Conservation (phyloP, 768 basidiomycete genomes). For the Gymnopilus junonius region DNA sequence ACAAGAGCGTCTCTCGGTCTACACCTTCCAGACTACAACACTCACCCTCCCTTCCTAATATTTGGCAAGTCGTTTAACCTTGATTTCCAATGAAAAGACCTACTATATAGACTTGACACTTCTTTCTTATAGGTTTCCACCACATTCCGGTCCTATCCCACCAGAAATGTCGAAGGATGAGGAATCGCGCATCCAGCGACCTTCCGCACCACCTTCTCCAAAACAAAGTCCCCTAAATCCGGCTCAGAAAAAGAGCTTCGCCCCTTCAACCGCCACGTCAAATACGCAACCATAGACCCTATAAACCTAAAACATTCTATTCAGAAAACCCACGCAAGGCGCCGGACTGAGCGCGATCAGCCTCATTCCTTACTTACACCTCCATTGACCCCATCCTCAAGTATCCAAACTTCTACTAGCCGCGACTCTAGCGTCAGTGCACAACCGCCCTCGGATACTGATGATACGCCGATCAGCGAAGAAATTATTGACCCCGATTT, state of each 20-base stretch:
- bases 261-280: slow-evolving; percentile 14
- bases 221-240: slow-evolving; percentile 13
- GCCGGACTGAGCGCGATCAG: slow-evolving; percentile 39
- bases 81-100: slow-evolving; percentile 1
- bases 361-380: slow-evolving; percentile 58
- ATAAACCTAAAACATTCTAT: slow-evolving; percentile 15
- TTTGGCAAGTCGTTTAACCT: slow-evolving; percentile 49
- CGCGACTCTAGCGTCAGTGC: slow-evolving; percentile 26
- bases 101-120: not conserved
- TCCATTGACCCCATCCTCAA: slow-evolving; percentile 72
- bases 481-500: slow-evolving; percentile 27
- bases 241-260: slow-evolving; percentile 8
- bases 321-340: slow-evolving; percentile 34
- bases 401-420: slow-evolving; percentile 43
- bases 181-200: slow-evolving; percentile 32
- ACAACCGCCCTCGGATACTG: slow-evolving; percentile 15
- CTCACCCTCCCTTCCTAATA: slow-evolving; percentile 73
- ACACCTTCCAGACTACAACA: slow-evolving; percentile 53
- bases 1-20: slow-evolving; percentile 32
- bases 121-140: slow-evolving; percentile 44
- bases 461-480: slow-evolving; percentile 25
- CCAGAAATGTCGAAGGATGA: slow-evolving; percentile 28
- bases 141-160: slow-evolving; percentile 48
- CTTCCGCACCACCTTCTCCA: slow-evolving; percentile 38
- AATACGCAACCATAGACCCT: slow-evolving; percentile 28